Conservation (phyloP, 352 stramenopile species). For the Pythium biforme region DNA sequence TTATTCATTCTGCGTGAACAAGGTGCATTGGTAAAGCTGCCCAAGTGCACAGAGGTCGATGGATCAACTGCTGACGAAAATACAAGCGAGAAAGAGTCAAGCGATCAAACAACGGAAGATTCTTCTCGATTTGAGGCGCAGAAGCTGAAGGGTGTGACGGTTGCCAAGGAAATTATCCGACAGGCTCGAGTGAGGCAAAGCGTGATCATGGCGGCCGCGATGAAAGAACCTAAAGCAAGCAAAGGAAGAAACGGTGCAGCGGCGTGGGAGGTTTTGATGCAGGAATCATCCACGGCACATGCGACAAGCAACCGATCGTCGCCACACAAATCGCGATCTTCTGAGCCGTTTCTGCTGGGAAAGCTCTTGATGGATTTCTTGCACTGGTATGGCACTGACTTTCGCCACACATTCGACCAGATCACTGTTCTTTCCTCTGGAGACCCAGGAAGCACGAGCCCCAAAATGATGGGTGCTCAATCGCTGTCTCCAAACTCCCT, state of each 20-base stretch:
- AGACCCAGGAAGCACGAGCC: conserved; percentile 17
- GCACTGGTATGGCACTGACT: conserved; percentile 84
- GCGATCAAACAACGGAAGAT: background rate
- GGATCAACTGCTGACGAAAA: background rate
- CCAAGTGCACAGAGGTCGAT: conserved; percentile 16
- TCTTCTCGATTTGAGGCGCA: conserved; percentile 37
- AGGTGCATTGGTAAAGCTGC: conserved; percentile 36
- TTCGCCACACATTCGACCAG: conserved; percentile 67
- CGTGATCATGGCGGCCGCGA: conserved; percentile 28
- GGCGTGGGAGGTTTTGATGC: conserved; percentile 16
- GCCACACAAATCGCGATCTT: conserved; percentile 16
- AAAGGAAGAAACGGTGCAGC: conserved; percentile 13
- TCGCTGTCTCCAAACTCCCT: conserved; percentile 3
- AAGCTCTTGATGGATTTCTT: conserved; percentile 85
- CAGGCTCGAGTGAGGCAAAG: conserved; percentile 40
- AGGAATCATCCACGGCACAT: background rate
- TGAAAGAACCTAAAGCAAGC: conserved; percentile 11
- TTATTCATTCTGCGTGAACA: conserved; percentile 64
- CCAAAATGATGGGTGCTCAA: background rate
- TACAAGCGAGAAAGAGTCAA: background rate
- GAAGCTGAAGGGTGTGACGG: conserved; percentile 35
- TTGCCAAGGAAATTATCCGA: conserved; percentile 54
- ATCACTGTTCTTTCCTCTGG: conserved; percentile 44
- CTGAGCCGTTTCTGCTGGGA: conserved; percentile 48
- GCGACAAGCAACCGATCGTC: conserved; percentile 4